phyloP scores from a whole-genome alignment of 768 basidiomycete genomes.

The Coprinellus micaceus region DNA sequence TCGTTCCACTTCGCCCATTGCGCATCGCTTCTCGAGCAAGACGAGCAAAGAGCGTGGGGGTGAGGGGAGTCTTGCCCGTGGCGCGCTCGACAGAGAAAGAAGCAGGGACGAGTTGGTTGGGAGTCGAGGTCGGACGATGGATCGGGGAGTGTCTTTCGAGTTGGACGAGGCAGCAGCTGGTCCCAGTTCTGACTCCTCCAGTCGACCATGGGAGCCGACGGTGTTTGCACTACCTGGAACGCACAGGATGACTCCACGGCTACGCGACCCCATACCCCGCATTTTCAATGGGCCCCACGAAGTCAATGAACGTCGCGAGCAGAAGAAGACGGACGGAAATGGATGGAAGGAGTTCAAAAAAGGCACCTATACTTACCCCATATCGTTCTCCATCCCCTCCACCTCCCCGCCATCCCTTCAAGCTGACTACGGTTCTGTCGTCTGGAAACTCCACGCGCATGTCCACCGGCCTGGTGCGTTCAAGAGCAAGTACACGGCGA shows the following conservation, averaged over 20 bases:
- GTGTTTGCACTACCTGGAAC: neutral
- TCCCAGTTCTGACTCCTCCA: neutral
- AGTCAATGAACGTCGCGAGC: slow-evolving; percentile 16
- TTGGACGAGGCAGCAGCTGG: neutral
- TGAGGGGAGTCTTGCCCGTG: no score
- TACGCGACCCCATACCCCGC: slow-evolving; percentile 30
- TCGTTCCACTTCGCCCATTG: slow-evolving; percentile 42
- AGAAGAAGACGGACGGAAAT: slow-evolving; percentile 31
- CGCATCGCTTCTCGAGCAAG: neutral
- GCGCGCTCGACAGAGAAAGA: neutral
- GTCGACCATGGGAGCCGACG: neutral
- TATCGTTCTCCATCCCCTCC: slow-evolving; percentile 83
- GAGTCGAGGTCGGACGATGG: slow-evolving; percentile 32
- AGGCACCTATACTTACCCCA: slow-evolving; percentile 94
- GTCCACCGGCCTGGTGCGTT: slow-evolving; percentile 85
- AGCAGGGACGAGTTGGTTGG: neutral
- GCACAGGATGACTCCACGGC: neutral
- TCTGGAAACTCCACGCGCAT: slow-evolving; percentile 76
- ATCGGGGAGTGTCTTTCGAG: slow-evolving; percentile 15
- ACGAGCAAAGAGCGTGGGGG: neutral
- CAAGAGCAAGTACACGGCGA: slow-evolving; percentile 62
- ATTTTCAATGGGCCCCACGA: slow-evolving; percentile 23
- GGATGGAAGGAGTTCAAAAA: slow-evolving; percentile 88
- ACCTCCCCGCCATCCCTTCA: slow-evolving; percentile 73
- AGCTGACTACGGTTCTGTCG: slow-evolving; percentile 71